Conservation (phyloP, 2,329 filamentous ascomycete species). For the Cordyceps militaris region DNA sequence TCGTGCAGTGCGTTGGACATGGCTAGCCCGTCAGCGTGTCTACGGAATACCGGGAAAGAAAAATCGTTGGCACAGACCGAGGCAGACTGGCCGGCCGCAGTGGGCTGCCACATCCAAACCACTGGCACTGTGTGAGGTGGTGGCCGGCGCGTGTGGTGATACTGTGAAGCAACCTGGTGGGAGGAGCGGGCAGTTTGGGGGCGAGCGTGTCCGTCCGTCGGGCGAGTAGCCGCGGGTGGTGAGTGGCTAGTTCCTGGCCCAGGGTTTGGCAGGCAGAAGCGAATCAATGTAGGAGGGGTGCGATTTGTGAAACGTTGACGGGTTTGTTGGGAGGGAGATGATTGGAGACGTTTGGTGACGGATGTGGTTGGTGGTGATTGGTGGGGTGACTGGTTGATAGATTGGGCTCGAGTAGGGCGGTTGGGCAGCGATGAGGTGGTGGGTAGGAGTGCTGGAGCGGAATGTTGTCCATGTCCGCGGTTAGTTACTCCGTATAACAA, state of each 20-base stretch:
- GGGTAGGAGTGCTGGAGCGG: not conserved
- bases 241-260: not conserved
- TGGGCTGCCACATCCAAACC: not conserved
- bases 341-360: not conserved
- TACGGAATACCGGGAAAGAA: not conserved
- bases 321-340: not conserved
- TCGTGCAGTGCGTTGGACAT: not conserved
- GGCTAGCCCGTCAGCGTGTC: not conserved
- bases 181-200: not conserved
- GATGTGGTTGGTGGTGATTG: not conserved
- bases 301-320: slow-evolving; percentile 1
- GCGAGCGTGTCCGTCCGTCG: not conserved
- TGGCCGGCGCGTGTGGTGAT: not conserved
- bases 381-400: not conserved
- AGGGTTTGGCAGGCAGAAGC: not conserved
- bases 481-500: no score
- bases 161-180: not conserved
- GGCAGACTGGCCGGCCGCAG: not conserved
- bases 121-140: not conserved
- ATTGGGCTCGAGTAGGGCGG: not conserved
- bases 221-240: not conserved
- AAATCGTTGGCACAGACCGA: not conserved
- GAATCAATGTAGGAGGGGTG: not conserved
- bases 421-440: slow-evolving; percentile 1
- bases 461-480: not conserved